Conservation (phyloP, 257 asterid species). For the Solanum pennellii region DNA sequence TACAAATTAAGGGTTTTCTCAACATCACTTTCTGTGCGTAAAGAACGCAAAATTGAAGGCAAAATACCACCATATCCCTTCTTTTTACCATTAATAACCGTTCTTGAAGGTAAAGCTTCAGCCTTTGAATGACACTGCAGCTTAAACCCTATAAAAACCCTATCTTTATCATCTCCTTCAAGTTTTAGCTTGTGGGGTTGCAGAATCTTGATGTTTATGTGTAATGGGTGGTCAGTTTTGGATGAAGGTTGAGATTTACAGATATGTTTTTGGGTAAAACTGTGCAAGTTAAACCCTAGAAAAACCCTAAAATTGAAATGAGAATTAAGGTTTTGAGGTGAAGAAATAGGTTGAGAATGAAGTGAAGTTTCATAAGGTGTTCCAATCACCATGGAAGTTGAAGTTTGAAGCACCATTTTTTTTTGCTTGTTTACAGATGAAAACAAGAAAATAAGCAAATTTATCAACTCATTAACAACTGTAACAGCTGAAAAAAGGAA, state of each 20-base stretch:
- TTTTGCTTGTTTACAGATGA: neutral
- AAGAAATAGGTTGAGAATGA: slow-evolving; percentile 6
- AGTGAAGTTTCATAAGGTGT: neutral
- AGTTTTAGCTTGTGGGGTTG: slow-evolving; percentile 16
- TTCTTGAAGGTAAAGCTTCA: slow-evolving; percentile 24
- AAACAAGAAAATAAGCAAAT: neutral
- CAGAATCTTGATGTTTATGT: neutral
- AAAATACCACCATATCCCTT: slow-evolving; percentile 57
- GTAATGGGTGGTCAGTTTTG: neutral
- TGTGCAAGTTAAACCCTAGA: slow-evolving; percentile 25
- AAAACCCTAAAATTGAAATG: slow-evolving; percentile 22
- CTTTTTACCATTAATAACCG: slow-evolving; percentile 26
- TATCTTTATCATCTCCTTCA: slow-evolving; percentile 2
- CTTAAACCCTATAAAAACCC: slow-evolving; percentile 46
- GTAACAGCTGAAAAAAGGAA: neutral
- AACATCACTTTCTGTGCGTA: slow-evolving; percentile 49
- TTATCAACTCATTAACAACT: neutral
- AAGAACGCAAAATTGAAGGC: slow-evolving; percentile 51
- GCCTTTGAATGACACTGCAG: slow-evolving; percentile 32
- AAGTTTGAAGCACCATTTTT: slow-evolving; percentile 13
- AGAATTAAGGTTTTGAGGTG: slow-evolving; percentile 27
- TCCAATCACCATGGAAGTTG: slow-evolving; percentile 11
- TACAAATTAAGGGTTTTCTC: slow-evolving; percentile 47
- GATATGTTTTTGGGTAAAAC: neutral
- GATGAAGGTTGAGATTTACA: neutral